Conservation (phyloP, 1,284 basidiomycete species). For the Malassezia psittaci region DNA sequence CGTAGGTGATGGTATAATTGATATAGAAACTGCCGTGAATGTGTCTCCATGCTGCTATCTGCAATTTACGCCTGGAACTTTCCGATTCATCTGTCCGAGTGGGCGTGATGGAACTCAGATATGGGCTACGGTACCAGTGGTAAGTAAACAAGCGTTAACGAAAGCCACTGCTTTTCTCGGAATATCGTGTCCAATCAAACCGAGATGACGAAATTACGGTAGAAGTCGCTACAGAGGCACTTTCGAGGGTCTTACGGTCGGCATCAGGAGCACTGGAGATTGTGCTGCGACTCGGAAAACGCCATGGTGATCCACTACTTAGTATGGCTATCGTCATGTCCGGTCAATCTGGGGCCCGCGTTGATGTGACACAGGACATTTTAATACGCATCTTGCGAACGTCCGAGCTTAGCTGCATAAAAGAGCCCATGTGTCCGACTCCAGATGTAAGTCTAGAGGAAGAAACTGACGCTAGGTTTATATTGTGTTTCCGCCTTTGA, state of each 20-base stretch:
- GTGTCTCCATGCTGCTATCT: slow-evolving; percentile 7
- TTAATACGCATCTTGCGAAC: slow-evolving; percentile 60
- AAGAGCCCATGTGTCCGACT: slow-evolving; percentile 74
- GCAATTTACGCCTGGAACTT: slow-evolving; percentile 9
- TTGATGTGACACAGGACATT: slow-evolving; percentile 48
- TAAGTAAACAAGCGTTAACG: slow-evolving; percentile 49
- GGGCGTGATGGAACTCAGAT: slow-evolving; percentile 15
- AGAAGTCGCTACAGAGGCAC: slow-evolving; percentile 61
- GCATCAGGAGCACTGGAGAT: slow-evolving; percentile 58
- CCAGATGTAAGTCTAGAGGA: slow-evolving; percentile 59
- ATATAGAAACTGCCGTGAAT: slow-evolving; percentile 3
- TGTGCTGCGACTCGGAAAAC: slow-evolving; percentile 71
- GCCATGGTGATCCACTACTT: slow-evolving; percentile 63
- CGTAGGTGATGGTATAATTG: background rate
- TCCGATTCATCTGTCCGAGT: slow-evolving; percentile 12
- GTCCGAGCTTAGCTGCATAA: slow-evolving; percentile 60
- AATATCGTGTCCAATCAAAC: slow-evolving; percentile 79
- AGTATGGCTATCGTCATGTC: slow-evolving; percentile 61
- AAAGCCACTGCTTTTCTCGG: slow-evolving; percentile 62
- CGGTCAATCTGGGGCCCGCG: slow-evolving; percentile 50
- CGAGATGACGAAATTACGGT: slow-evolving; percentile 71
- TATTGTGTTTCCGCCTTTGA: slow-evolving; percentile 66
- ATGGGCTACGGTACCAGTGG: slow-evolving; percentile 43
- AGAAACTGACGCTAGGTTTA: slow-evolving; percentile 56
- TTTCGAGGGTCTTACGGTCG: slow-evolving; percentile 60